Base-by-base conservation (phyloP, 2,329 filamentous ascomycete genomes). In the Podosphaera aphanis region DNA sequence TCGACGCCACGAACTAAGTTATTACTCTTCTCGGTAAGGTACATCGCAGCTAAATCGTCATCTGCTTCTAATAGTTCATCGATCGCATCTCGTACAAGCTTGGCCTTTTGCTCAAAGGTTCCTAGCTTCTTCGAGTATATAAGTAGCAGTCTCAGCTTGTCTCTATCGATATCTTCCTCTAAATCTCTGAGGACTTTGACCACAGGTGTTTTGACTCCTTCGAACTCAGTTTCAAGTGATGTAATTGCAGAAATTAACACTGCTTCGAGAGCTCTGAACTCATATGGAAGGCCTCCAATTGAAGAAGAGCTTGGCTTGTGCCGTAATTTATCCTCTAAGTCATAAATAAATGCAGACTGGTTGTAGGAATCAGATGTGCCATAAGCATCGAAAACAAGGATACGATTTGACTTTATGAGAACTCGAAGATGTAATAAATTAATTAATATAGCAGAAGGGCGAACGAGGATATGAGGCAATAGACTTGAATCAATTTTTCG, bases 401-500 rank as follows among this genome's bases (percentile, higher is more conserved):
- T 85, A 20, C 86, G 80, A 58, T 98, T 83, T 51, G 86, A 75
- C 65, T 94, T 94, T 60, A 98, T 93, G 20, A 98, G 71, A 45
- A 93, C 90, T 49, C 90, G 83, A 42, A 98, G 74, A 61, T 98
- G 90, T n/a, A 95, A 74, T 10, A 98, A 71, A 58, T 95, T 98
- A 54, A 98, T 81, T 1, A 98, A 70, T 51, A 98, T 95, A 3
- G 88, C 84, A 6, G 82, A 86, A 5, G 84, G 85, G 29, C 90
- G 84, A 51, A 98, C 78, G 52, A 95, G 77, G 47, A 98, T 95
- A 58, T 94, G 86, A 7, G 90, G 90, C 19, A 98, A 73, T 49
- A 92, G 83, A 48, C 84, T 93, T 13, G 86, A 94, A 61, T 98
- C 90, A 57, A 98, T 94, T 64, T 98, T 98, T 56, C 90, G 82